Base-by-base conservation (phyloP, 2,329 filamentous ascomycete species). In the Ilyonectria mors-panacis region DNA sequence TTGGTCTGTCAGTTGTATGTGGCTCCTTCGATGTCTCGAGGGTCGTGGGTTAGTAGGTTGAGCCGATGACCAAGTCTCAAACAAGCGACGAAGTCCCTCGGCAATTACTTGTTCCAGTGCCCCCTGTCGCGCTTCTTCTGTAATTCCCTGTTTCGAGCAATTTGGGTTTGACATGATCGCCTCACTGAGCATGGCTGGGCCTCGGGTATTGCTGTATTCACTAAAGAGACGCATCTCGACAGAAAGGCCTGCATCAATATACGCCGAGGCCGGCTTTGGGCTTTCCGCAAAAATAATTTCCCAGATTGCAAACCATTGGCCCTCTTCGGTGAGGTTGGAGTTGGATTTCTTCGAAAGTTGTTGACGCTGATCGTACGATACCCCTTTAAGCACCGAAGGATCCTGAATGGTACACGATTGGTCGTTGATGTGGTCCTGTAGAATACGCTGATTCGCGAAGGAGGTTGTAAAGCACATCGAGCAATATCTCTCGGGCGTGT, bases 231-330 rank as follows among this genome's bases (percentile, higher is more conserved):
- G 37, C 37, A 39, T 39, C 37, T 39, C 37, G 5, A 17, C 37
- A 6, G 37, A 39, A 39, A 39, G 37, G 12, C 33, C 30, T 1
- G 44, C 19, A 26, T 76, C 72, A 23, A 73, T 68, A 26, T 77
- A 77, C 0, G 74, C 67, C 15, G 75, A 75, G 4, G 57, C 63
- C 17, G 75, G 75, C 1, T 60, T 73, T 10, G 67, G 67, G 7
- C 61, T 59, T 3, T 66, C 65, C 2, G 66, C 63, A 47, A 79
- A 77, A 1, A 78, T 33, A 9, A 71, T 72, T 6, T 76, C 71
- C 69, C 74, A 78, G 3, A 79, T 73, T 15, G 66, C 66, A 59
- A 77, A 78, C 77, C 77, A 79, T 39, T 78, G 70, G 35, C 75
- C 65, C 12, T 70, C 62, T 48, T 77, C 74, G 1, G 19, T 26